These are phyloP conservation scores for Alternaria ventricosa DNA, from an alignment of 2,329 filamentous ascomycete species.

Conservation along the genomic window DNA sequence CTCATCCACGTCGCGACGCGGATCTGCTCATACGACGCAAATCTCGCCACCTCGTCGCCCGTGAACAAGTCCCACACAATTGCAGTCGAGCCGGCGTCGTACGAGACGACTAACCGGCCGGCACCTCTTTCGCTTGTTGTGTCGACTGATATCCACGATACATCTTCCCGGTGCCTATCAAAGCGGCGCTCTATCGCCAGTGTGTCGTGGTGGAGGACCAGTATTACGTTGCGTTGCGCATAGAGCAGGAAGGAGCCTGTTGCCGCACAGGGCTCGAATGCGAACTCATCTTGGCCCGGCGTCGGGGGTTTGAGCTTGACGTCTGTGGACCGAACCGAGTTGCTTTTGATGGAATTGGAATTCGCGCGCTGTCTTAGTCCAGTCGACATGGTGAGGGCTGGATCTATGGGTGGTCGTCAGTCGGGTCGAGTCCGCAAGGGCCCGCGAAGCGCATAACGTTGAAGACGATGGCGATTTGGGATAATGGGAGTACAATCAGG, in stretches of 20 bases:
- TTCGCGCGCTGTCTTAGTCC: constrained; percentile 52
- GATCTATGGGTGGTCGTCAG: constrained; percentile 40
- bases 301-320: constrained; percentile 51
- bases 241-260: constrained; percentile 92
- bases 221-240: constrained; percentile 78
- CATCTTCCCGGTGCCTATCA: constrained; percentile 80
- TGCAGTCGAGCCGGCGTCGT: constrained; percentile 86
- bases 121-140: constrained; percentile 87
- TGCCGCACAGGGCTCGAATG: constrained; percentile 86
- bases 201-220: constrained; percentile 92
- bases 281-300: constrained; percentile 54
- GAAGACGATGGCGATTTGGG: constrained; percentile 36
- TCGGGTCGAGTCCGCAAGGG: constrained; percentile 28
- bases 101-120: constrained; percentile 88
- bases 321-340: constrained; percentile 43
- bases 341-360: constrained; percentile 43
- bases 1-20: constrained; percentile 92
- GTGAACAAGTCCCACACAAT: constrained; percentile 98
- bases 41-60: constrained; percentile 88
- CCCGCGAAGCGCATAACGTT: constrained; percentile 41
- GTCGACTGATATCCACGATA: constrained; percentile 85
- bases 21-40: constrained; percentile 87
- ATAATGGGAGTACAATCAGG: constrained; percentile 36
- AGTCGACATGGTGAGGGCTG: constrained; percentile 52
- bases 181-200: constrained; percentile 88